Evolutionary conservation across 495 filamentous ascomycete genomes (phyloP), one percentile per base, ranked within the genome.

Genomic region (Penicillium mononematosum): DNA sequence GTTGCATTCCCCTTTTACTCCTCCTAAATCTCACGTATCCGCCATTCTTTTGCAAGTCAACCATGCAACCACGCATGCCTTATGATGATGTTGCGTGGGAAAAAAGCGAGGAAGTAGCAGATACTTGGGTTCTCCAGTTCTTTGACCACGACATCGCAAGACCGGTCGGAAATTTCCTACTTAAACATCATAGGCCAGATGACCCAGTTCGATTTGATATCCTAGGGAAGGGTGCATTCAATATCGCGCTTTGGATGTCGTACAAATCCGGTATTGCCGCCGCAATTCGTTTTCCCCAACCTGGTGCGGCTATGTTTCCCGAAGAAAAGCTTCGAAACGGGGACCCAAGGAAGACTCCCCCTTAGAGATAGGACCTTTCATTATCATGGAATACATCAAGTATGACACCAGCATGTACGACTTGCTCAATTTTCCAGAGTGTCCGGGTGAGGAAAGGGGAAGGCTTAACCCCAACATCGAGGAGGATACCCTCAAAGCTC

Each of bases 291-390:
- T 53, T 67, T 14, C 43, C 62, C 3, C 53, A 45, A 36, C 54
- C 56, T 6, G 62, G 62, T 4, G 54, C 56, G 17, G 29, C 60
- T 4, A 45, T 66, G 17, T 72, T 74, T 45, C 63, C 67, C 1
- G 66, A 69, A 27, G 77, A 78, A 53, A 78, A 76, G 55, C 45
- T 69, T n/a, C 45, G 53, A 6, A 68, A 64, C 39, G 77, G 56
- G 60, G 75, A 70, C 6, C 58, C 16, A 59, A 47, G 17, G 45
- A 65, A n/a, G 54, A 67, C 9, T 59, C 34, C 44, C 60, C 61
- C 17, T 25, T 60, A 1, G 59, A 64, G 2, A 22, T 78, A 29
- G 71, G 74, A 3, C 73, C 77, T 4, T 81, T 75, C 52, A 75
- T 78, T 34, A 74, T 50, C 19, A 56, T 60, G 52, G 72, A 76